A percentile compares a stretch with the other conserved stretches of the same genome.
These are phyloP conservation scores for Noccaea caerulescens DNA, from an alignment of 345 rosid genomes.

Conservation along the genomic window DNA sequence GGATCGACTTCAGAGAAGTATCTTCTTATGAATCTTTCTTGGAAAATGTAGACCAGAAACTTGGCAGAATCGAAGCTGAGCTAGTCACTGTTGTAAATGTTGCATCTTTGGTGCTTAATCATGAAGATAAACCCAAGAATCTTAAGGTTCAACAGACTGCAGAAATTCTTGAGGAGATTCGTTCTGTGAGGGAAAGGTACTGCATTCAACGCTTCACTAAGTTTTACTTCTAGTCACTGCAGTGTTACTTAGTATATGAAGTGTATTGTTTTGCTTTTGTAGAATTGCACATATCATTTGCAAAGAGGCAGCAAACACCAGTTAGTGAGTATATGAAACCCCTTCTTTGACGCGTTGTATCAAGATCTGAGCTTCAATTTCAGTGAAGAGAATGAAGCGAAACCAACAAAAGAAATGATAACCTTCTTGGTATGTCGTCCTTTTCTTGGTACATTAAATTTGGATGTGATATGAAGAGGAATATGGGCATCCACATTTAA, in stretches of 20 bases:
- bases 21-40: conserved; percentile 71
- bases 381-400: background rate
- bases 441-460: no score
- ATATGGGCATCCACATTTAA: conserved; percentile 11
- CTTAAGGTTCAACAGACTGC: conserved; percentile 59
- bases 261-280: conserved; percentile 12
- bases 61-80: conserved; percentile 65
- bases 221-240: conserved; percentile 10
- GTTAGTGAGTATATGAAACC: conserved; percentile 17
- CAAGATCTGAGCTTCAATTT: conserved; percentile 16
- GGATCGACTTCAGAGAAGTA: conserved; percentile 41
- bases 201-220: conserved; percentile 16
- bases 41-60: conserved; percentile 63
- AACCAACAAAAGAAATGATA: conserved; percentile 2
- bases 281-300: conserved; percentile 39
- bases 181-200: conserved; percentile 62
- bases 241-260: background rate
- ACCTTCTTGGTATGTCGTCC: conserved; percentile 1
- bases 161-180: conserved; percentile 69
- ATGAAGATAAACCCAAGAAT: conserved; percentile 57
- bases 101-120: conserved; percentile 55
- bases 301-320: conserved; percentile 33
- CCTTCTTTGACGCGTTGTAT: conserved; percentile 8
- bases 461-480: background rate
- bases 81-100: conserved; percentile 65